Evolutionary conservation across 2,329 filamentous ascomycete genomes (phyloP), one percentile per base, ranked within the genome.

Genomic region (Claviceps monticola): DNA sequence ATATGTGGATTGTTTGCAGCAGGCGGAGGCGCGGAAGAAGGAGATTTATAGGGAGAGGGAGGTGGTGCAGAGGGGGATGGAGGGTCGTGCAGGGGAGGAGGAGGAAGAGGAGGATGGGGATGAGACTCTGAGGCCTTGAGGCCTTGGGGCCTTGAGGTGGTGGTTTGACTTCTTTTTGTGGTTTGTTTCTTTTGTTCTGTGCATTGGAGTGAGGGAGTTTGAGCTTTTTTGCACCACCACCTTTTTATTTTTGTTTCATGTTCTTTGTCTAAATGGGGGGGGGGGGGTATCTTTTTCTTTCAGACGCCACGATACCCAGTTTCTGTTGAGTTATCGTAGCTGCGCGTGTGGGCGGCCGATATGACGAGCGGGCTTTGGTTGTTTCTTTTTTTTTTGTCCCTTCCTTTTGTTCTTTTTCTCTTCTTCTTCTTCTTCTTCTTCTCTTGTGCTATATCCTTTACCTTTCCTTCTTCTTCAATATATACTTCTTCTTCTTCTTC

Each of bases 1-100:
- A 0, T 98, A 97, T 62, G 90, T 96, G 58, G 93, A 97, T 65
- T 83, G 82, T 37, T 71, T 98, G 49, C 75, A 82, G 53, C 78
- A 80, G 39, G 90, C 90, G 0, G 80, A 86, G 59, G 69, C 65
- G 36, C 75, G 81, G 51, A 89, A 86, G 64, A 75, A 79, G 46
- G 83, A 83, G 62, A 83, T 96, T 43, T 85, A 88, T 58, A 64
- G 66, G 3, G 80, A 84, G 64, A 67, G 80, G 50, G 76, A 75
- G 42, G 64, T 71, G 45, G 76, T 73, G 19, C 66, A 71, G 46
- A 68, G 72, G n/a, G 74, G 73, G 4, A 72, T 73, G 0, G 64
- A 63, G 17, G 72, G 73, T 21, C 67, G 60, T 4, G 70, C 71
- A 1, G 63, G 66, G 58, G 65, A 66, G 5, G 57, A 61, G 49